Percentiles rank a stretch among this genome's conserved stretches.
phyloP scores from a whole-genome alignment of 2,329 filamentous ascomycete genomes.

The Beauveria scarabaeidicola region DNA sequence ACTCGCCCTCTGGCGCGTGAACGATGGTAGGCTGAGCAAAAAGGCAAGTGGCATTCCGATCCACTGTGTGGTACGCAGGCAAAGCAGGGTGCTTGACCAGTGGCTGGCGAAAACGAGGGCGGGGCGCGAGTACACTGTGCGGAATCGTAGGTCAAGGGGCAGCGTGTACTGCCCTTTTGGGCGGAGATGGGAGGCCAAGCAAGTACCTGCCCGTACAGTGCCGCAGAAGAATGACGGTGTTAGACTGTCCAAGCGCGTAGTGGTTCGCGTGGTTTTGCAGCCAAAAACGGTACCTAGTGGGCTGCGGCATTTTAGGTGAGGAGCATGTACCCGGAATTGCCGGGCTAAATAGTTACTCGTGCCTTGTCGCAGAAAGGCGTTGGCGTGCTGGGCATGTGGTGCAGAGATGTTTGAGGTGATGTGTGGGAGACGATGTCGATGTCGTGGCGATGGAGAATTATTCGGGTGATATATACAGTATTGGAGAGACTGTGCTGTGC shows the following conservation, averaged over 20 bases:
- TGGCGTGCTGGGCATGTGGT: not conserved
- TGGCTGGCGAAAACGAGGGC: not conserved
- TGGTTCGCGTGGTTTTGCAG: not conserved
- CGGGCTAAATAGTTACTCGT: not conserved
- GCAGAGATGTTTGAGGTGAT: constrained; percentile 5
- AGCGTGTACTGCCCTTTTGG: constrained; percentile 28
- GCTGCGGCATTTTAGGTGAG: constrained; percentile 10
- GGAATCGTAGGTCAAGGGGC: constrained; percentile 5
- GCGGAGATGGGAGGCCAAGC: constrained; percentile 21
- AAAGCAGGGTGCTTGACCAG: not conserved
- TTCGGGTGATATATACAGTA: not conserved
- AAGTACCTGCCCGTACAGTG: constrained; percentile 35
- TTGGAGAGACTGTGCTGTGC: not conserved
- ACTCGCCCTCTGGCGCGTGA: not conserved
- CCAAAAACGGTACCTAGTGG: constrained; percentile 7
- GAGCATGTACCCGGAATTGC: constrained; percentile 6
- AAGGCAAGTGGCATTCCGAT: not conserved
- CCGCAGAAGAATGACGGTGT: constrained; percentile 18
- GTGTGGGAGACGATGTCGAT: not conserved
- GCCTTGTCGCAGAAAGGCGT: not conserved
- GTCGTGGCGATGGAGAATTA: not conserved
- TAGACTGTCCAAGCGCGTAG: constrained; percentile 11
- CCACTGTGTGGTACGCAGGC: constrained; percentile 2
- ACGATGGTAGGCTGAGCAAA: not conserved
- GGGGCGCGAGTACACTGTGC: constrained; percentile 28